These are phyloP conservation scores for Entomortierella chlamydospora DNA, from an alignment of 192 early-diverging fungal species.

Conservation along the genomic window DNA sequence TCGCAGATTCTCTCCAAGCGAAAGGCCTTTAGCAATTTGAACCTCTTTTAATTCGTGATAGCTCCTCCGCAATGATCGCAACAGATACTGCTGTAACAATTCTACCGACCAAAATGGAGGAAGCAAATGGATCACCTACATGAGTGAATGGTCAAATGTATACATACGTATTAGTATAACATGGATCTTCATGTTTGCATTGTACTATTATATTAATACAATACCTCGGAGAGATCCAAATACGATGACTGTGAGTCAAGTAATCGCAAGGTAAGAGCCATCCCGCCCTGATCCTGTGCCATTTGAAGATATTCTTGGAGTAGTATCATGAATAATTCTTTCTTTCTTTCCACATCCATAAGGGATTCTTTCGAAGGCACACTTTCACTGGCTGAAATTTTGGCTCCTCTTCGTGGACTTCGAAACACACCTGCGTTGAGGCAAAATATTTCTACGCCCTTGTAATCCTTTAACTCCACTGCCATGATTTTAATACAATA, in stretches of 20 bases:
- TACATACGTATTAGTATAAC: too few relatives aligned
- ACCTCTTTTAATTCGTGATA: conserved; percentile 60
- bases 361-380: conserved; percentile 8
- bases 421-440: conserved; percentile 59
- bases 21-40: conserved; percentile 60
- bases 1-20: conserved; percentile 63
- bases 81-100: conserved; percentile 58
- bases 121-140: conserved; percentile 62
- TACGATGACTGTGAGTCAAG: conserved; percentile 67
- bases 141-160: too few relatives aligned
- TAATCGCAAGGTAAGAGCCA: conserved; percentile 26
- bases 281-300: conserved; percentile 49
- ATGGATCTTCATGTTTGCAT: too few relatives aligned
- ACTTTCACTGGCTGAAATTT: not conserved
- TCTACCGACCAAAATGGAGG: conserved; percentile 66
- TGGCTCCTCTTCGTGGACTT: conserved; percentile 24
- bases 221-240: conserved; percentile 63
- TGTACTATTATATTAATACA: too few relatives aligned
- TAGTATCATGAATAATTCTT: conserved; percentile 57
- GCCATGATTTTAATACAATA: conserved; percentile 60
- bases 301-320: conserved; percentile 63
- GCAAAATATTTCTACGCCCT: conserved; percentile 66
- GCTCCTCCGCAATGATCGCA: conserved; percentile 58
- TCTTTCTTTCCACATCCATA: conserved; percentile 21
- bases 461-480: conserved; percentile 61